Conservation (phyloP, 768 basidiomycete species). For the Boletus eberwhitei region DNA sequence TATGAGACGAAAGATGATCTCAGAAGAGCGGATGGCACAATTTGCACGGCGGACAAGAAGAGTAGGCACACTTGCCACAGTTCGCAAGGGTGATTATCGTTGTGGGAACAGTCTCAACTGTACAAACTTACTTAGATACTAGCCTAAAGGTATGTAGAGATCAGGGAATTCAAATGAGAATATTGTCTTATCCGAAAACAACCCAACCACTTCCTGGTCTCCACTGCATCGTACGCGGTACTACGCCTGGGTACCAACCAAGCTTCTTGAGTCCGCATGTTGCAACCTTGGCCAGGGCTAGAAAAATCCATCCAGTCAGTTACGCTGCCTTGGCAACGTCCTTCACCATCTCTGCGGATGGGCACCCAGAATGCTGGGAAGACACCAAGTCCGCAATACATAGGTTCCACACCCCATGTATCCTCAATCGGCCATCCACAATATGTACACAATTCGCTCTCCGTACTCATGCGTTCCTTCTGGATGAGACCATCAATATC, state of each 20-base stretch:
- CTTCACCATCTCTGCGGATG: constrained; percentile 30
- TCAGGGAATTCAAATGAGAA: too few relatives aligned
- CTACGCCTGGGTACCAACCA: not conserved
- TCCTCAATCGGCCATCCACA: constrained; percentile 36
- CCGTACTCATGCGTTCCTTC: not conserved
- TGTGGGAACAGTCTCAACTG: too few relatives aligned
- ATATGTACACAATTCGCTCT: constrained; percentile 30
- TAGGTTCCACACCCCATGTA: constrained; percentile 44
- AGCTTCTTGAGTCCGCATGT: not conserved
- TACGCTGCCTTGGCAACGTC: not conserved
- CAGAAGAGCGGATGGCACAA: too few relatives aligned
- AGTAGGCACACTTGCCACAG: too few relatives aligned
- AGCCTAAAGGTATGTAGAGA: too few relatives aligned
- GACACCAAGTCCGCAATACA: constrained; percentile 35
- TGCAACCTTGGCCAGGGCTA: not conserved
- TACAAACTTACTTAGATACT: too few relatives aligned
- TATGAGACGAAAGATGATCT: too few relatives aligned
- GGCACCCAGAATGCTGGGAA: constrained; percentile 33
- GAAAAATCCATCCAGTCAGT: not conserved
- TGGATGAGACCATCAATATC: not conserved
- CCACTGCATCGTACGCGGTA: not conserved
- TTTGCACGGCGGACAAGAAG: too few relatives aligned
- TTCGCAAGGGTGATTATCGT: too few relatives aligned
- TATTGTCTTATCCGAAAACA: too few relatives aligned
- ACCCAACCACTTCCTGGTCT: not conserved